A percentile compares a stretch with the other conserved stretches of the same genome.
phyloP scores from a whole-genome alignment of 2,329 filamentous ascomycete genomes.

The Graphilbum fragrans region DNA sequence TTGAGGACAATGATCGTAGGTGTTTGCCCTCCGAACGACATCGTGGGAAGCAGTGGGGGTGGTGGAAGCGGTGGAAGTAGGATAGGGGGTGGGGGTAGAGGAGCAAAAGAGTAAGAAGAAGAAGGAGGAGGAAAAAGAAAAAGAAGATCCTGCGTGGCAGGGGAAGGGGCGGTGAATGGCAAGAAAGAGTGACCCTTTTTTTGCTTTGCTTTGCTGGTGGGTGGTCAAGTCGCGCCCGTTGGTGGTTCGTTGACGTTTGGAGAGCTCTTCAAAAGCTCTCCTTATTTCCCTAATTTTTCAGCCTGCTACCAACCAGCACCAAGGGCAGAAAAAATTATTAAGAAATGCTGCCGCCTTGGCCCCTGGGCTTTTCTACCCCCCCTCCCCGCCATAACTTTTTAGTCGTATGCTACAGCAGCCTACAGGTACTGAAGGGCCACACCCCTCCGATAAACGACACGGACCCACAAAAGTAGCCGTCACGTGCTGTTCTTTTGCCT shows the following conservation, averaged over 20 bases:
- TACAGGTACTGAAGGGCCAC: too few relatives aligned
- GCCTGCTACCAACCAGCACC: neutral
- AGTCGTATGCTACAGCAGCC: too few relatives aligned
- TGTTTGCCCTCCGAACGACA: conserved; percentile 96
- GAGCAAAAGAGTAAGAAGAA: neutral
- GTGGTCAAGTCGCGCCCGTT: neutral
- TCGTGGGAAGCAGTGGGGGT: conserved; percentile 28
- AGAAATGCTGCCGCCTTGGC: neutral
- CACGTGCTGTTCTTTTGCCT: too few relatives aligned
- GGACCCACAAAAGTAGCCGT: too few relatives aligned
- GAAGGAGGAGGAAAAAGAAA: neutral
- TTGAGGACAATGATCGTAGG: conserved; percentile 97
- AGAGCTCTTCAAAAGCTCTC: neutral
- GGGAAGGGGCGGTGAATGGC: too few relatives aligned
- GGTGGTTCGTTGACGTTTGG: neutral
- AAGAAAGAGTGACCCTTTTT: neutral
- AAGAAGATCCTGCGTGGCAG: neutral
- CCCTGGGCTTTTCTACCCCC: too few relatives aligned
- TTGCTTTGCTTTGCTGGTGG: neutral
- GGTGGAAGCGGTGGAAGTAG: too few relatives aligned
- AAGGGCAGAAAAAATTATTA: neutral
- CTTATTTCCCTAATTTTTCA: neutral
- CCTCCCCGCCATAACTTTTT: too few relatives aligned
- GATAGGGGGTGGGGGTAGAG: neutral
- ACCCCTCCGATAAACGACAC: too few relatives aligned